Percentiles rank a stretch among this genome's conserved stretches.
phyloP scores from a whole-genome alignment of 192 early-diverging fungal species.

The Podila minutissima region DNA sequence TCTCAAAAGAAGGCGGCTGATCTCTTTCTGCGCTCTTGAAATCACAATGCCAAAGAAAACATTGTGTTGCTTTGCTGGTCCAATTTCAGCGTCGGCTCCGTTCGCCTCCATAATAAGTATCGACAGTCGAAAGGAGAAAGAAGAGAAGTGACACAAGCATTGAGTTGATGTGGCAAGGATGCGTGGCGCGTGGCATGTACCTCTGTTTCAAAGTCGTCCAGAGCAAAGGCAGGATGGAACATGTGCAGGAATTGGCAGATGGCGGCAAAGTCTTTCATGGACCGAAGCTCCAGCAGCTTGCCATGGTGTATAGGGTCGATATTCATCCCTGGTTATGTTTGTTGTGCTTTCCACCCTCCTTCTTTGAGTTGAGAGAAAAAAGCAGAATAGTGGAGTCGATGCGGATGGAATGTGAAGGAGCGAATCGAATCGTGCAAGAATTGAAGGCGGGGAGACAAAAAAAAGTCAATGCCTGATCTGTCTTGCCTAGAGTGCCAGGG shows the following conservation, averaged over 20 bases:
- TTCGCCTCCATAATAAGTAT: too few species aligned
- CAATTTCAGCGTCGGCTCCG: too few species aligned
- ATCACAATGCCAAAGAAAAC: too few species aligned
- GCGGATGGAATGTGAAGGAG: too few species aligned
- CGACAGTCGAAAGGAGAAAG: not conserved
- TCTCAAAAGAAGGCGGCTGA: too few species aligned
- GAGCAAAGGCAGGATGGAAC: constrained; percentile 64
- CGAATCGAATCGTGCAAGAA: too few species aligned
- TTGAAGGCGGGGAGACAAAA: too few species aligned
- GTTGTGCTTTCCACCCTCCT: not conserved
- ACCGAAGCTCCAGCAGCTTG: constrained; percentile 36
- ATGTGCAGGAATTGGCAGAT: constrained; percentile 76
- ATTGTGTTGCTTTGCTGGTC: too few species aligned
- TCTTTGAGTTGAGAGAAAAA: not conserved
- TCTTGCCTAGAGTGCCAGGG: too few species aligned
- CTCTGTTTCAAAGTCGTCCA: constrained; percentile 48
- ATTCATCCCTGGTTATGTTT: constrained; percentile 15
- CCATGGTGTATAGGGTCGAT: constrained; percentile 34
- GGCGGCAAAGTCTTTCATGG: constrained; percentile 71
- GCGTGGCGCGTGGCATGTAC: constrained; percentile 10
- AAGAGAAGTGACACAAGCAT: not conserved
- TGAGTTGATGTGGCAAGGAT: not conserved
- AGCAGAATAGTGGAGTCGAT: too few species aligned
- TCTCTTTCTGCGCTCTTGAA: too few species aligned
- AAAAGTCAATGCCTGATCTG: too few species aligned